phyloP scores from a whole-genome alignment of 176 grass and related monocot species.

The Carex parvula region DNA sequence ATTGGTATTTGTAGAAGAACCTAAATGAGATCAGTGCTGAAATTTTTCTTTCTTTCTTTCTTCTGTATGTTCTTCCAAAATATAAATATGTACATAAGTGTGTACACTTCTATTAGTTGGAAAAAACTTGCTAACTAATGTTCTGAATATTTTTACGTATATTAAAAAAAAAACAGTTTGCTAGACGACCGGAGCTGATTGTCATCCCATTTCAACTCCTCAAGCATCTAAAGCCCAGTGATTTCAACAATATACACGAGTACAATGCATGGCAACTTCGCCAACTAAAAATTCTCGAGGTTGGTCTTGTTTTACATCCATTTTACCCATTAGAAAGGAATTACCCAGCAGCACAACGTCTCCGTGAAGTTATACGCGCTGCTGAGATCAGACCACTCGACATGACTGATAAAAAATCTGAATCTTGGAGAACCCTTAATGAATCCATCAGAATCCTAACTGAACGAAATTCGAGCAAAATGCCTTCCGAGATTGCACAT shows the following conservation, averaged over 20 bases:
- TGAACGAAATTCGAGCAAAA: constrained; percentile 30
- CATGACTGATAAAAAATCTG: constrained; percentile 40
- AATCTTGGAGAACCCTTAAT: constrained; percentile 38
- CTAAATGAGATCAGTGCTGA: background rate
- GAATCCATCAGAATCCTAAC: constrained; percentile 30
- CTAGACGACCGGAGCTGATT: constrained; percentile 35
- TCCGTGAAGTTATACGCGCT: constrained; percentile 30
- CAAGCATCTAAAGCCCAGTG: constrained; percentile 44
- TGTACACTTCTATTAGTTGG: background rate
- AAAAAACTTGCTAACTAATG: background rate
- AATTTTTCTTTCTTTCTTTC: background rate
- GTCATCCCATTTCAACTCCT: constrained; percentile 65
- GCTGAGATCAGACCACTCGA: constrained; percentile 25
- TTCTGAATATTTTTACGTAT: background rate
- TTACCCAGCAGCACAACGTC: constrained; percentile 15
- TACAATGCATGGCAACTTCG: constrained; percentile 59
- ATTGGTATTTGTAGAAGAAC: background rate
- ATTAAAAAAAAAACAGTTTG: constrained; percentile 33
- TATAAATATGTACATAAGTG: background rate
- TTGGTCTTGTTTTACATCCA: constrained; percentile 44
- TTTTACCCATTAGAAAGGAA: constrained; percentile 31
- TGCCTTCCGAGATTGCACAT: constrained; percentile 37
- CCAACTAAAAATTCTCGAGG: constrained; percentile 50
- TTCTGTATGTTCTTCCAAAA: background rate
- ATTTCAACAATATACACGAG: constrained; percentile 37